Evolutionary conservation across 1,284 basidiomycete species (phyloP).

Genomic region (Rhodofomes roseus): DNA sequence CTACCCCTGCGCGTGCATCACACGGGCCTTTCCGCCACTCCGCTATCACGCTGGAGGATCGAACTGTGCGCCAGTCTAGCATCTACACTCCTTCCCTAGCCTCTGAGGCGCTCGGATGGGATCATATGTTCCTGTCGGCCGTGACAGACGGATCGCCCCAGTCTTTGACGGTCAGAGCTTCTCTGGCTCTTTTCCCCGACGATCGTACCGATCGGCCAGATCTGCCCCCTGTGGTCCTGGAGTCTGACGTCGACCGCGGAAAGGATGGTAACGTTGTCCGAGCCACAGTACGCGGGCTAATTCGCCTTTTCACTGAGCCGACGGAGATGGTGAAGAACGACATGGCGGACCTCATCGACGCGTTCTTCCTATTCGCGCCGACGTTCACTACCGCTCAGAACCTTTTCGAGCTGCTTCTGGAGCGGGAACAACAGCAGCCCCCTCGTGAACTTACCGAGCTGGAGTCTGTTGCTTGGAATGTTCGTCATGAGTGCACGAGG

Average conservation of each 20-base stretch:
- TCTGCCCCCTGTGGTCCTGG: neutral
- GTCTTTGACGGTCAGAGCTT: neutral
- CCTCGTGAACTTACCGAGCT: slow-evolving; percentile 27
- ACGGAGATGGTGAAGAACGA: slow-evolving; percentile 32
- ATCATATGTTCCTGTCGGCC: neutral
- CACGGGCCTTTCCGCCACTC: neutral
- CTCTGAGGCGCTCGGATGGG: neutral
- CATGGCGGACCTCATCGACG: slow-evolving; percentile 33
- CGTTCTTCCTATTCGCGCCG: slow-evolving; percentile 78
- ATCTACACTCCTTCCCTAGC: neutral
- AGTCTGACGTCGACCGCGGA: slow-evolving; percentile 6
- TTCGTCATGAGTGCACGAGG: slow-evolving; percentile 51
- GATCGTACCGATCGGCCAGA: neutral
- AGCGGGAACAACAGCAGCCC: slow-evolving; percentile 51
- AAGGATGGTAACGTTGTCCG: slow-evolving; percentile 22
- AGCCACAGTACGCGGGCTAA: slow-evolving; percentile 41
- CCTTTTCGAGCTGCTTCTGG: slow-evolving; percentile 51
- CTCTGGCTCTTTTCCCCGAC: slow-evolving; percentile 1
- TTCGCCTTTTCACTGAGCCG: slow-evolving; percentile 43
- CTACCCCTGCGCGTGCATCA: neutral
- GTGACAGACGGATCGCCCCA: neutral
- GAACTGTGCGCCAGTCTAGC: neutral
- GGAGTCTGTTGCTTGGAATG: slow-evolving; percentile 46
- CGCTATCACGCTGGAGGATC: neutral
- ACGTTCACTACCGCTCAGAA: slow-evolving; percentile 61